Evolutionary conservation across 2,329 filamentous ascomycete species (phyloP), one percentile per base, ranked within the genome.

Genomic region (Trichoderma cornu-damae): DNA sequence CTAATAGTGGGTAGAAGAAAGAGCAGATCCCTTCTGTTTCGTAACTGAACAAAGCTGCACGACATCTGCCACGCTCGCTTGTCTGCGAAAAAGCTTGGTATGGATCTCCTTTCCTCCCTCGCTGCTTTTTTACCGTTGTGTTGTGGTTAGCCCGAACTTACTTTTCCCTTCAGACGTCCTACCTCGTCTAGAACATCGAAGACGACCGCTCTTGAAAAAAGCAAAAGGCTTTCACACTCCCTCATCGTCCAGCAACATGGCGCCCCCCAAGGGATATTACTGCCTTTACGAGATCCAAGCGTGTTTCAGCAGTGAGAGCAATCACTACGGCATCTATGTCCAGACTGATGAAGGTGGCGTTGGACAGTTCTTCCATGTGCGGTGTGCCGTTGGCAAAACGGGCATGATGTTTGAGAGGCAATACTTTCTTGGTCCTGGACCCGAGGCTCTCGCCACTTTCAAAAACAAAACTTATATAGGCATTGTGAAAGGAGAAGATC

Each of bases 321-420:
- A 16, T 3, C 54, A 57, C 38, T 43, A 14, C n/a, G 37, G 38
- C 26, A 28, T 50, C 1, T 57, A 50, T n/a, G 18, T 57, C 16
- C 46, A 43, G 22, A 57, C 40, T 16, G 47, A 28, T 20, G 14
- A 26, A 22, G n/a, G 40, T n/a, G 38, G 38, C 20, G 7, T 26
- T 26, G 54, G 54, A 48, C 18, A 42, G 11, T 38, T 50, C 16
- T 24, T 57, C 47, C 54, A 57, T 20, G 54, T 57, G 46, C 46
- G 47, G 9, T 43, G 46, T 28, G 46, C 47, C 11, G 43, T 43
- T 30, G 37, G 54, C 1, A 18, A 26, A 4, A 1, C 26, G 8
- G 30, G 30, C 8, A 57, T 57, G 54, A 24, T 57, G 37, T 57
- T 57, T 48, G 46, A 49, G 8, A 57, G 20, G 7, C 35, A 57